Evolutionary conservation across 2,329 filamentous ascomycete genomes (phyloP), one percentile per base, ranked within the genome.

Genomic region (Iodosphaeria phyllophila): DNA sequence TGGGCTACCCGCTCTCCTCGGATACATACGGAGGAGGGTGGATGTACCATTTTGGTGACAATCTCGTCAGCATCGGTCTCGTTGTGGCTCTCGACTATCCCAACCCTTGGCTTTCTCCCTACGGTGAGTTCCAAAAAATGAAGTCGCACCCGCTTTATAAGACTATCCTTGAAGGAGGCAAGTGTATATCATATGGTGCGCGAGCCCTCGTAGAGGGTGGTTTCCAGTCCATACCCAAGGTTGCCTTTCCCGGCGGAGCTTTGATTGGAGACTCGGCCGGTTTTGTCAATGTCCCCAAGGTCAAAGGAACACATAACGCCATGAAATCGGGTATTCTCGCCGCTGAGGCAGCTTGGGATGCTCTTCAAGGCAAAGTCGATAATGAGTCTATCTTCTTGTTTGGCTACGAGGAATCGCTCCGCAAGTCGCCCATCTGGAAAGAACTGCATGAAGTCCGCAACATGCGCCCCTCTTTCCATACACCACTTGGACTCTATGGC

Each of bases 31-130:
- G 89, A 36, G 89, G 89, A 35, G 83, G 79, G n/a, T 98, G 83
- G 74, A 84, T 98, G 79, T 98, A 98, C 45, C 89, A 98, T 51
- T 98, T 95, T 50, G 89, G 84, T 18, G 86, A 98, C 40, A 98
- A 95, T 51, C 66, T 95, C 40, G 86, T 98, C 31, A 83, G 74
- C 36, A 62, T 98, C 28, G 89, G 89, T 13, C 60, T 95, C 11
- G 89, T 98, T 8, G 78, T 91, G 18, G 84, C 84, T 13, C 64
- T 98, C 27, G 89, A 98, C 57, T 98, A 98, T 48, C 64, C 79
- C 20, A 98, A 98, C 51, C 89, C 89, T 1, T 98, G 86, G 82
- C 54, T 95, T 28, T 89, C 84, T 4, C 89, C 89, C 0, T 98
- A 95, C 46, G 69, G 73, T 29, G 89, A 98, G 48, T 98, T 98